Conservation (phyloP, 2,329 filamentous ascomycete species). For the Dothideomycetes sp. region DNA sequence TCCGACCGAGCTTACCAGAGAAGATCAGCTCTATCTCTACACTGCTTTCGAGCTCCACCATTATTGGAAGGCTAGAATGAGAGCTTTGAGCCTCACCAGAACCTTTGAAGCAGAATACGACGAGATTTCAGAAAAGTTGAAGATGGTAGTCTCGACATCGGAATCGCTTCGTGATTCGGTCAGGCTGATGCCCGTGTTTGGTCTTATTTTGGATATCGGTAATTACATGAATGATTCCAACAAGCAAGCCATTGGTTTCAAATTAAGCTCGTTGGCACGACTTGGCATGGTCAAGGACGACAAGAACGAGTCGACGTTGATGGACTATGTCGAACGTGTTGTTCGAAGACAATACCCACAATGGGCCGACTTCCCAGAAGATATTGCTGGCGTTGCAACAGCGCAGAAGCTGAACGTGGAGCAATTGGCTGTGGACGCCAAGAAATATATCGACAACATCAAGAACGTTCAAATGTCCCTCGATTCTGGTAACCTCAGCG, state of each 20-base stretch:
- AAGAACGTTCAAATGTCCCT: conserved; percentile 86
- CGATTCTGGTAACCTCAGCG: conserved; percentile 86
- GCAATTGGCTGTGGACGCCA: conserved; percentile 76
- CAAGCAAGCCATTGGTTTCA: conserved; percentile 96
- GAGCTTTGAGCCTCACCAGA: conserved; percentile 73
- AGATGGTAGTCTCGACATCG: conserved; percentile 74
- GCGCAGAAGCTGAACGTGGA: conserved; percentile 92
- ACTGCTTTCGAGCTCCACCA: conserved; percentile 92
- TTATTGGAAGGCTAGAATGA: conserved; percentile 98
- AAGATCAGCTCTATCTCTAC: conserved; percentile 90
- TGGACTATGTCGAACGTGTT: conserved; percentile 91
- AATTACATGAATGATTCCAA: conserved; percentile 99
- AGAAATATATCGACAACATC: conserved; percentile 88
- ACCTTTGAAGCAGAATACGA: conserved; percentile 85
- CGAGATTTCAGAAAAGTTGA: conserved; percentile 74
- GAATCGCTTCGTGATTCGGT: conserved; percentile 87
- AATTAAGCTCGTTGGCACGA: conserved; percentile 84
- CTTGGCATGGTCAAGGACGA: conserved; percentile 98
- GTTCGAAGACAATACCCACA: conserved; percentile 93
- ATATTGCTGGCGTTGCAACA: conserved; percentile 68
- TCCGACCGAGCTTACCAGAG: conserved; percentile 75
- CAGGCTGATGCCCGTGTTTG: conserved; percentile 88
- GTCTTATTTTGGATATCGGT: conserved; percentile 91
- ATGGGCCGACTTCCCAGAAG: conserved; percentile 79
- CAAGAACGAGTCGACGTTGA: conserved; percentile 94